Evolutionary conservation across 257 asterid genomes (phyloP).

Genomic region (Solanum ossicruentum): DNA sequence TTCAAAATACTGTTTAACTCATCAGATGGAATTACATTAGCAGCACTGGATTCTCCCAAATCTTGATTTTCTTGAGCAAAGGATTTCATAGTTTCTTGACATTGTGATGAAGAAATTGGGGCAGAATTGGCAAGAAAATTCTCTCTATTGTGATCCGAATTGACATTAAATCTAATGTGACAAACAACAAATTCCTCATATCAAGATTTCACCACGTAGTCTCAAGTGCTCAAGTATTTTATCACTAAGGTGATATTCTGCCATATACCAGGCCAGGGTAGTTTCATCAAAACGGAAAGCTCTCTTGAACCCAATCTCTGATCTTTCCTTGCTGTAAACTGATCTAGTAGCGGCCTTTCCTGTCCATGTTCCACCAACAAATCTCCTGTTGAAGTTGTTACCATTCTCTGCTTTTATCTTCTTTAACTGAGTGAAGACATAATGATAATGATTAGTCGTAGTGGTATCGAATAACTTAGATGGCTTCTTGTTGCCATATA

Average conservation of each 20-base stretch:
- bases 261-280: background rate
- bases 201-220: background rate
- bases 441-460: background rate
- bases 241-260: background rate
- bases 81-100: background rate
- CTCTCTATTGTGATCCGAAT: background rate
- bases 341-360: background rate
- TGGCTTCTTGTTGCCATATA: background rate
- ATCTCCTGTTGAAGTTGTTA: background rate
- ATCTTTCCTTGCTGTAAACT: background rate
- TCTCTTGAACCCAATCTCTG: background rate
- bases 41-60: background rate
- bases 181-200: background rate
- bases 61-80: background rate
- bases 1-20: no score
- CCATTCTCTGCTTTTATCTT: background rate
- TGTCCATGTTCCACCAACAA: background rate
- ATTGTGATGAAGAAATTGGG: background rate
- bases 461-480: background rate
- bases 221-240: background rate
- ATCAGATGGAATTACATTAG: background rate
- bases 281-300: background rate
- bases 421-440: background rate
- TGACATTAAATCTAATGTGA: background rate
- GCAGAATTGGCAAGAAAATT: background rate